These are phyloP conservation scores for Chenopodium quinoa DNA, from an alignment of 148 eudicot genomes.

Conservation along the genomic window DNA sequence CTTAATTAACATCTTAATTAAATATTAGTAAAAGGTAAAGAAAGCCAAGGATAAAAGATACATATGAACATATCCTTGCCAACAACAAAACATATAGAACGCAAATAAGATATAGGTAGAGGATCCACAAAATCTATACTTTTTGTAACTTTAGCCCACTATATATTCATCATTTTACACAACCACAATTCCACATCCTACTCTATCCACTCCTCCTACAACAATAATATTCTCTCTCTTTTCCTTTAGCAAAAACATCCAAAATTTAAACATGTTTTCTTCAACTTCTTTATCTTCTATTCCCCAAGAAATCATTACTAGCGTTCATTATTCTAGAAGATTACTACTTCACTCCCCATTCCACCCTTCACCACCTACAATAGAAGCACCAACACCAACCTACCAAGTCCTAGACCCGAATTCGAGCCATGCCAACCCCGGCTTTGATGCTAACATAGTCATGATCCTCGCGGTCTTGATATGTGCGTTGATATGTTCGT, in stretches of 20 bases:
- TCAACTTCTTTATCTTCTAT: constrained; percentile 13
- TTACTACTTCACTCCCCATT: constrained; percentile 23
- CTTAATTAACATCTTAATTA: too few species aligned
- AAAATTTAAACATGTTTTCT: background rate
- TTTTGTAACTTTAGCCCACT: background rate
- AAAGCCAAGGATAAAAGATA: too few species aligned
- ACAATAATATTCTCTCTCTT: background rate
- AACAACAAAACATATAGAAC: background rate
- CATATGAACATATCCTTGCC: background rate
- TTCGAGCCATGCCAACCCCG: background rate
- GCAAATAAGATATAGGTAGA: background rate
- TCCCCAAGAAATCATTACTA: constrained; percentile 12
- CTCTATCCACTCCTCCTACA: constrained; percentile 9
- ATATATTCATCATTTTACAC: constrained; percentile 16
- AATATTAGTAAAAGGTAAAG: too few species aligned
- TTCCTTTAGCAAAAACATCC: background rate
- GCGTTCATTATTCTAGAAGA: constrained; percentile 27
- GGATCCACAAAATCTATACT: background rate
- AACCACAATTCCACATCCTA: constrained; percentile 4
- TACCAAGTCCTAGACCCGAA: constrained; percentile 22
- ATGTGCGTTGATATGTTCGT: constrained; percentile 25
- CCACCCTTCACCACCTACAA: constrained; percentile 13
- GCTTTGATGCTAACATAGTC: constrained; percentile 30
- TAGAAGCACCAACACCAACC: constrained; percentile 23
- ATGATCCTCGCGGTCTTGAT: constrained; percentile 29